These are phyloP conservation scores for Puccinia hordei DNA, from an alignment of 1,284 basidiomycete species.

Conservation along the genomic window DNA sequence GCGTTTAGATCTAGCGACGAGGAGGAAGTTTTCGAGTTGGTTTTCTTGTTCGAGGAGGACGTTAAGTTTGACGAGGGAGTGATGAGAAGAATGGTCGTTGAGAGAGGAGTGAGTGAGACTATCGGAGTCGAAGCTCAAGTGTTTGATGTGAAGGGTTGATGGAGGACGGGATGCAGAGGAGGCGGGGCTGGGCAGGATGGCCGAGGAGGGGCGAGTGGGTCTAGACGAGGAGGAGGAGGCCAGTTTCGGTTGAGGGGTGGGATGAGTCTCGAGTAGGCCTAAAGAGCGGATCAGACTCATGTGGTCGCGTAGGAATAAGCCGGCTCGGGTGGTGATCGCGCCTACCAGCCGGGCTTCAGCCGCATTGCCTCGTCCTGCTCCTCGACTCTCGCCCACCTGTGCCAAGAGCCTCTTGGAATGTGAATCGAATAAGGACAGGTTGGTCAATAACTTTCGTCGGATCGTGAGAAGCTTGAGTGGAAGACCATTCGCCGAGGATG, in stretches of 20 bases:
- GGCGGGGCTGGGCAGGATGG: background rate
- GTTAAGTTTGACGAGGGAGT: conserved; percentile 63
- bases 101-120: background rate
- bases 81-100: background rate
- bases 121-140: background rate
- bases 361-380: background rate
- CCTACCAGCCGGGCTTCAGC: conserved; percentile 78
- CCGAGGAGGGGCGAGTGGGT: background rate
- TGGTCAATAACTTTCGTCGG: conserved; percentile 19
- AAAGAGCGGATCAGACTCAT: conserved; percentile 75
- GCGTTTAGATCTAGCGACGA: conserved; percentile 76
- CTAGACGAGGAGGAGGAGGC: background rate
- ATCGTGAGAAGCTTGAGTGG: conserved; percentile 33
- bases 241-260: background rate
- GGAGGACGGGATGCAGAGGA: background rate
- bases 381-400: background rate
- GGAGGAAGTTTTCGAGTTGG: conserved; percentile 76
- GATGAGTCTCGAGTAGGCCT: background rate
- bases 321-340: conserved; percentile 76
- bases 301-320: conserved; percentile 80
- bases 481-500: background rate
- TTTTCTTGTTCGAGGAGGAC: conserved; percentile 87
- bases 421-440: conserved; percentile 25
- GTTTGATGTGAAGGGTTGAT: background rate
- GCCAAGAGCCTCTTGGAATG: conserved; percentile 7